These are phyloP conservation scores for Mercurialis annua DNA, from an alignment of 345 rosid genomes.

Conservation along the genomic window DNA sequence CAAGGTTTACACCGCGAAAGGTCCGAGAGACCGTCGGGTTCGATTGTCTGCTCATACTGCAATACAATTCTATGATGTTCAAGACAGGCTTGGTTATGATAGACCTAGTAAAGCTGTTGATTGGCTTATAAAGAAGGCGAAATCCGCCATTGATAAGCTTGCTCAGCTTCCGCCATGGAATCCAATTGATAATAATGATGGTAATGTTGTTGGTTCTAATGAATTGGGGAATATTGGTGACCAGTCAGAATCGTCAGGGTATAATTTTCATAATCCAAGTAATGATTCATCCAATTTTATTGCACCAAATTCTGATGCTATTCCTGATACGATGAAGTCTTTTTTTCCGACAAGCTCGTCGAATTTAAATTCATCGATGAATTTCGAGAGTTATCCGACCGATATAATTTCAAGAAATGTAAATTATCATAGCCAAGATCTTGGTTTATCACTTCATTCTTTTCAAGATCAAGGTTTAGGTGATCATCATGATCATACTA, in stretches of 20 bases:
- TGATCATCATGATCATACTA: conserved; percentile 29
- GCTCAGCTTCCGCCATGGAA: conserved; percentile 47
- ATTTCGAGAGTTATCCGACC: conserved; percentile 56
- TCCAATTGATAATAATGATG: conserved; percentile 18
- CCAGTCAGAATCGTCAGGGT: conserved; percentile 41
- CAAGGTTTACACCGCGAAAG: conserved; percentile 77
- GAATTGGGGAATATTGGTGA: conserved; percentile 38
- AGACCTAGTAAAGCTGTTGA: conserved; percentile 89
- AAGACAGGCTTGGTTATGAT: conserved; percentile 82
- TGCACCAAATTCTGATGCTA: conserved; percentile 32
- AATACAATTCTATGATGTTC: conserved; percentile 83
- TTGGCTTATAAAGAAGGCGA: conserved; percentile 83
- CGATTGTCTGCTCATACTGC: conserved; percentile 84
- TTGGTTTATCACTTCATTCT: conserved; percentile 63
- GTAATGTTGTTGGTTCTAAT: conserved; percentile 21
- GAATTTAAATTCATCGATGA: conserved; percentile 36
- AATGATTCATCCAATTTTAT: conserved; percentile 39
- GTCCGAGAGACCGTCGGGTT: conserved; percentile 76
- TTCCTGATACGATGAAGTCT: conserved; percentile 53
- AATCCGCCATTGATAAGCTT: conserved; percentile 69
- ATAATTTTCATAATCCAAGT: conserved; percentile 37
- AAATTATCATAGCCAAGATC: conserved; percentile 49
- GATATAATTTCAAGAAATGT: conserved; percentile 45
- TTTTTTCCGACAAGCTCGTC: conserved; percentile 63
- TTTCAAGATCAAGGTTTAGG: conserved; percentile 32